Evolutionary conservation across 2,329 filamentous ascomycete genomes (phyloP).

Genomic region (Aplosporella prunicola): DNA sequence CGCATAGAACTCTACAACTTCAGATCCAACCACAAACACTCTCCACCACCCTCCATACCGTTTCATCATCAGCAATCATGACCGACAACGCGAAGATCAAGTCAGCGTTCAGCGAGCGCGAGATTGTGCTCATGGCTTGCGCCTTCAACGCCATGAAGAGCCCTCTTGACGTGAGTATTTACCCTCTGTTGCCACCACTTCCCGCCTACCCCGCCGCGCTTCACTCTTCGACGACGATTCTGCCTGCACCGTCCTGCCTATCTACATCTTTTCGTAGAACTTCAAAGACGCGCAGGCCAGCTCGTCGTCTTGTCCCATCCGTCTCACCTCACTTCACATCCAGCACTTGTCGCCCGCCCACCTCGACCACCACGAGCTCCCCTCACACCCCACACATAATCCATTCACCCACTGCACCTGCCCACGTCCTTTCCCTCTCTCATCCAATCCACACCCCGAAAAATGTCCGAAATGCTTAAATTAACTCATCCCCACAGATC

Average conservation of each 20-base stretch:
- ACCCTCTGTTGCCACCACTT: background rate
- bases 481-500: slow-evolving; percentile 17
- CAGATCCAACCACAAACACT: background rate
- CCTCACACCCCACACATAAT: background rate
- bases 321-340: no score
- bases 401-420: no score
- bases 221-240: background rate
- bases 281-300: no score
- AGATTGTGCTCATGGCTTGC: slow-evolving; percentile 11
- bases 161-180: slow-evolving; percentile 4
- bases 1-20: no score
- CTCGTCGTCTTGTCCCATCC: no score
- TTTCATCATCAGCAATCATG: slow-evolving; percentile 1
- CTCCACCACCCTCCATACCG: no score
- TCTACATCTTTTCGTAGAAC: background rate
- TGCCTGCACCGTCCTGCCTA: background rate
- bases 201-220: background rate
- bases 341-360: no score
- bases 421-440: no score
- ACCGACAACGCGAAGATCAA: background rate
- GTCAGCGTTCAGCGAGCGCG: slow-evolving; percentile 8
- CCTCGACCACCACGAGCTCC: background rate
- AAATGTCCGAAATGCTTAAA: no score
- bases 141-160: slow-evolving; percentile 10
- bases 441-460: no score